Evolutionary conservation across 352 stramenopile genomes (phyloP).

Genomic region (Globisporangium barbulae): DNA sequence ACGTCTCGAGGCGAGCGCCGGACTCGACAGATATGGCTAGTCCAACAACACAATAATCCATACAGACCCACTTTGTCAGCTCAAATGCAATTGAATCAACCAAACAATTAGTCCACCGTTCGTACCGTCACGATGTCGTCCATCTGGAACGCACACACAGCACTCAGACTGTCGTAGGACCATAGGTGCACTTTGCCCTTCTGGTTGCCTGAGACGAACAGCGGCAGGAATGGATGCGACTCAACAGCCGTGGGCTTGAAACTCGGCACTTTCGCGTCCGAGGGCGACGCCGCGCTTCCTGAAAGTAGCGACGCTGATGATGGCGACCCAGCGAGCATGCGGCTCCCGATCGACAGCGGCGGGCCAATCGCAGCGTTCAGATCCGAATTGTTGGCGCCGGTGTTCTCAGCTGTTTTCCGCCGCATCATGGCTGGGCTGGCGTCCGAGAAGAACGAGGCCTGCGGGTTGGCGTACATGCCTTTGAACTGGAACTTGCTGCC

Average conservation of each 20-base stretch:
- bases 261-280: conserved; percentile 49
- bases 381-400: conserved; percentile 8
- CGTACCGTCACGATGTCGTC: conserved; percentile 60
- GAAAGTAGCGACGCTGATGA: conserved; percentile 19
- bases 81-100: background rate
- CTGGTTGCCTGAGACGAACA: conserved; percentile 80
- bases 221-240: conserved; percentile 71
- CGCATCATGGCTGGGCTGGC: conserved; percentile 23
- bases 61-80: background rate
- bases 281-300: conserved; percentile 10
- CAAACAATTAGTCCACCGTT: background rate
- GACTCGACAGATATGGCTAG: conserved; percentile 60
- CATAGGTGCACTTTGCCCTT: conserved; percentile 81
- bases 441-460: conserved; percentile 35
- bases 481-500: conserved; percentile 80
- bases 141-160: conserved; percentile 62
- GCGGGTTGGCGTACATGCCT: conserved; percentile 63
- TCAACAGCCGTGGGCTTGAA: conserved; percentile 77
- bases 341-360: conserved; percentile 21
- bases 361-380: conserved; percentile 12
- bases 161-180: conserved; percentile 80
- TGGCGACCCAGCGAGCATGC: conserved; percentile 19
- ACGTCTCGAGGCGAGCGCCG: conserved; percentile 46
- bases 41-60: background rate
- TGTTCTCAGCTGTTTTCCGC: conserved; percentile 17